Evolutionary conservation across 1,284 basidiomycete genomes (phyloP), one percentile per base, ranked within the genome.

Genomic region (Trichosporon ovoides): DNA sequence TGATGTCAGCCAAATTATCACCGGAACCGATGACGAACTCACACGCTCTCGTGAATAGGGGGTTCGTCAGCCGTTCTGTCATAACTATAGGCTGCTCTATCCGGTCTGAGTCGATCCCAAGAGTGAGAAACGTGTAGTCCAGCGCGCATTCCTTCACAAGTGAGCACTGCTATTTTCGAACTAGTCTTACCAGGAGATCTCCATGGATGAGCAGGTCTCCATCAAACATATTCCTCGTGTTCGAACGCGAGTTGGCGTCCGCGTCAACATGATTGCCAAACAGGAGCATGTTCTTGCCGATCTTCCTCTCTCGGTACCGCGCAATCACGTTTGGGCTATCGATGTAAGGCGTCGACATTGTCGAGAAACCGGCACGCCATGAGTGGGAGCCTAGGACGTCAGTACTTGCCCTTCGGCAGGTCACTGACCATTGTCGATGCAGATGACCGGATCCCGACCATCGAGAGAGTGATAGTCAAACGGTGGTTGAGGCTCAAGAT

Each of bases 31-130:
- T 7, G 4, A 16, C 9, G 28, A 18, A 83, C 88, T 59, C 75
- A 93, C 91, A 76, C 36, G 86, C 82, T 73, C 96, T 82, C 11
- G 91, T 95, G 77, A 95, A 91, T 28, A 95, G 77, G 0, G 94
- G 93, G 38, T 92, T 91, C 62, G 87, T 87, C 2, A 98, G 80
- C 11, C 92, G 83, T 74, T 99, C 96, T 0, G 92, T 89, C 91
- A 98, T 96, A 60, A 96, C 79, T 24, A 99, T 81, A 0, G 95
- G 94, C 73, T 98, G 93, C 58, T 89, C 83, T 34, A 97, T 82
- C n/a, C 82, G 81, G 7, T 84, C 78, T 0, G 85, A 83, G 68
- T 91, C 86, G 63, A 98, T 87, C 9, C 90, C 90, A 7, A 99
- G 82, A 59, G 87, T 86, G 55, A 89, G 81, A 72, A 98, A 94